Base-by-base conservation (phyloP, 768 basidiomycete species). In the Trichaptum fuscoviolaceum region DNA sequence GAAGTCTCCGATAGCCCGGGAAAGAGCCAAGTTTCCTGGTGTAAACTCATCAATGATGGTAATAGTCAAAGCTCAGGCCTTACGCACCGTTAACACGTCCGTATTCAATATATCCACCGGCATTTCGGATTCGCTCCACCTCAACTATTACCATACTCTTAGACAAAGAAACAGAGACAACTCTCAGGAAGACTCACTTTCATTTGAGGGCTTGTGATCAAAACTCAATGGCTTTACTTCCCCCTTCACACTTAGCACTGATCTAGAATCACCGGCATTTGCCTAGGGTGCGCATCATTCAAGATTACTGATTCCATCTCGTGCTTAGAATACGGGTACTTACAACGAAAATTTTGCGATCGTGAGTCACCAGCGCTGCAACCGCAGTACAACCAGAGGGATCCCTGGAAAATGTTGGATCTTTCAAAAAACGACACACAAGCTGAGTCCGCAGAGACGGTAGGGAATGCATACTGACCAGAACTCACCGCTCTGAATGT, bases 331-430 rank as follows among this genome's bases (percentile, higher is more conserved):
- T 30, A 12, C 15, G 17, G 10, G 42, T 36, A 78, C 91, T 68
- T 82, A 95, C 92, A 62, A 92, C 90, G 74, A 87, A 89, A 69
- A 96, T 87, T 76, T 90, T 88, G 57, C 77, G 78, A 74, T 96
- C 92, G 30, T 82, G 75, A 12, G 95, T 95, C 57, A 97, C 76
- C 64, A 99, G 78, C 20, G 90, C 91, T 12, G 93, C 89, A 17
- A 99, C 93, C 7, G 97, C 96, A 0, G 97, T 99, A 74, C 95
- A 97, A 9, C 97, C 97, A 9, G 96, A 97, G 1, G 95, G 91
- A 77, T 99, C 97, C 70, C 90, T 86, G 65, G 87, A 85, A 78
- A 93, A 95, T 67, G 87, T 85, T 62, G 95, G 91, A 74, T 94
- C 95, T 96, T 73, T 35, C 42, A 35, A 62, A 61, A n/a, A 64